These are phyloP conservation scores for Paramecium caudatum DNA, from an alignment of 73 alveolate genomes.

Conservation along the genomic window DNA sequence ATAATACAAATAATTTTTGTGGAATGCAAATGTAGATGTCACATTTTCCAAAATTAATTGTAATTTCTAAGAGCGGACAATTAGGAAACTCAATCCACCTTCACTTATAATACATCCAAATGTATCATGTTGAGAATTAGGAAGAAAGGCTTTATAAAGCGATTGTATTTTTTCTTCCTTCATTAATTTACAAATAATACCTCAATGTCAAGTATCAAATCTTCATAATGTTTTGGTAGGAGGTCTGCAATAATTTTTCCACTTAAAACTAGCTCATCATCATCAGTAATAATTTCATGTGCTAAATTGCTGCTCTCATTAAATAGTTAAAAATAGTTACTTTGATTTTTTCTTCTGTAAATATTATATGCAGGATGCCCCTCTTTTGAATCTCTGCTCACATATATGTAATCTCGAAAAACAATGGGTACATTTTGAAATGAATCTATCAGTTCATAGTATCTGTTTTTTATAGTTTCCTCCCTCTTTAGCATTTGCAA, in stretches of 20 bases:
- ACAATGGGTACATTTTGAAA: neutral
- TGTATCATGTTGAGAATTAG: neutral
- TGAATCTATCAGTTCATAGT: neutral
- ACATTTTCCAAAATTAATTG: constrained; percentile 35
- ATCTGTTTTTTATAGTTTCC: neutral
- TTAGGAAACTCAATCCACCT: neutral
- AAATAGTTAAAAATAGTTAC: constrained; percentile 20
- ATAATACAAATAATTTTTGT: neutral
- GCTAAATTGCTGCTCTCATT: constrained; percentile 57
- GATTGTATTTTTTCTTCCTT: constrained; percentile 5
- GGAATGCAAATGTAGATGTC: neutral
- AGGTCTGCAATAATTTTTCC: constrained; percentile 13
- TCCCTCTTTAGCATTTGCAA: neutral
- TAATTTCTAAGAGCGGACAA: neutral
- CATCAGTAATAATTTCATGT: constrained; percentile 11
- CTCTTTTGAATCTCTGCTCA: constrained; percentile 12
- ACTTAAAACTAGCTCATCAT: constrained; percentile 20
- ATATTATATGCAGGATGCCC: constrained; percentile 29
- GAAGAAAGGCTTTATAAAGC: neutral
- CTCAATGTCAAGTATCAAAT: neutral
- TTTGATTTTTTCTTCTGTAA: constrained; percentile 2
- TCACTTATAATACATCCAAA: constrained; percentile 2
- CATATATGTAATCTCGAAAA: neutral
- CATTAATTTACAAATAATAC: neutral
- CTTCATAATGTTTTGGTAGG: constrained; percentile 22